Percentiles rank a stretch among this genome's conserved stretches.
phyloP scores from a whole-genome alignment of 495 filamentous ascomycete genomes.

The Astrothelium subdiscretum region DNA sequence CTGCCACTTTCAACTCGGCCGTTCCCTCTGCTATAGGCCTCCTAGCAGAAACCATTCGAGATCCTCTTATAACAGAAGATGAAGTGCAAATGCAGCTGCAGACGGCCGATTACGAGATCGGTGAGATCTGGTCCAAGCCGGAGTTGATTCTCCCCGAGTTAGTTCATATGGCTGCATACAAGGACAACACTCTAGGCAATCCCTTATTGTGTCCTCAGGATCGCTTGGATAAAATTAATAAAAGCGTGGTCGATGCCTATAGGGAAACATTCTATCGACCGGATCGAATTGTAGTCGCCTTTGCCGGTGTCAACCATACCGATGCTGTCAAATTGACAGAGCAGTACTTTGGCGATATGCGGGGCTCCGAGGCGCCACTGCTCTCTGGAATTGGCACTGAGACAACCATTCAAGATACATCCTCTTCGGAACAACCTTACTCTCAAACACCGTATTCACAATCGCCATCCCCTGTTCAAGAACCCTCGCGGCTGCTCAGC shows the following conservation, averaged over 20 bases:
- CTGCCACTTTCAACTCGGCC: conserved; percentile 91
- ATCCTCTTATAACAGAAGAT: conserved; percentile 79
- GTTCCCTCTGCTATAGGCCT: conserved; percentile 73
- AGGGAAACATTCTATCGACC: conserved; percentile 74
- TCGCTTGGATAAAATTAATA: conserved; percentile 63
- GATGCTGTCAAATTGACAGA: conserved; percentile 71
- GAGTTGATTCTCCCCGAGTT: conserved; percentile 93
- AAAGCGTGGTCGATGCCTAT: conserved; percentile 63
- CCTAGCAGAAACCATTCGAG: conserved; percentile 86
- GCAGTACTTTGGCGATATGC: conserved; percentile 87
- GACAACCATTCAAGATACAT: conserved; percentile 18
- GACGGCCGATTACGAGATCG: conserved; percentile 90
- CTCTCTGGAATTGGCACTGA: conserved; percentile 47
- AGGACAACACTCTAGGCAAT: conserved; percentile 90
- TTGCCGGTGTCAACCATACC: conserved; percentile 78
- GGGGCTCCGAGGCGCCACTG: conserved; percentile 37
- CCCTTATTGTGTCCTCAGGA: conserved; percentile 86
- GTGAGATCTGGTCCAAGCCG: conserved; percentile 95
- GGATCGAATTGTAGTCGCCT: conserved; percentile 85
- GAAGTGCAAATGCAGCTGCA: conserved; percentile 78
- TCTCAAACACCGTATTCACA: conserved; percentile 19
- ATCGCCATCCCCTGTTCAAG: conserved; percentile 24
- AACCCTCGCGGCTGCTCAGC: conserved; percentile 55
- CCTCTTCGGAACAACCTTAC: not conserved
- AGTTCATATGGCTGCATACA: conserved; percentile 88